A percentile compares a stretch with the other conserved stretches of the same genome.
These are phyloP conservation scores for Zasmidium cellare DNA, from an alignment of 2,329 filamentous ascomycete species.

Conservation along the genomic window DNA sequence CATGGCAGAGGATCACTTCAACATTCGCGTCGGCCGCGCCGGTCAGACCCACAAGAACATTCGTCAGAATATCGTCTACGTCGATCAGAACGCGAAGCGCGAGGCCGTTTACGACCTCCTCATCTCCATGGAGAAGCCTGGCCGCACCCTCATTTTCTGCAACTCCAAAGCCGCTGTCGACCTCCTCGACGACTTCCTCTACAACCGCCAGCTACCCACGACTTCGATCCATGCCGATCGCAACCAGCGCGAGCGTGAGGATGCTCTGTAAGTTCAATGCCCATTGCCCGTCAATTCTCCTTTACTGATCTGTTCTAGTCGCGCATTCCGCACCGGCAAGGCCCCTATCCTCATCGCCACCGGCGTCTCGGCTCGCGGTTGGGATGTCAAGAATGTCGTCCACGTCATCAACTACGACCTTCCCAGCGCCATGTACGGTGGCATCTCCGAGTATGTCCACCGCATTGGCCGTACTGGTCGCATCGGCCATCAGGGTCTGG, in stretches of 20 bases:
- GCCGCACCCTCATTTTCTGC: conserved; percentile 85
- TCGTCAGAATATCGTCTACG: conserved; percentile 69
- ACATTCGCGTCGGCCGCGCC: conserved; percentile 82
- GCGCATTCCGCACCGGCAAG: conserved; percentile 74
- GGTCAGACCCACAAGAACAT: conserved; percentile 79
- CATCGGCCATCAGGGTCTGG: conserved; percentile 82
- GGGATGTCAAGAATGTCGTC: conserved; percentile 82
- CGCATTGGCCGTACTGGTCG: conserved; percentile 94
- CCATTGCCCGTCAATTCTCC: background rate
- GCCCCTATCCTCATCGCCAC: conserved; percentile 83
- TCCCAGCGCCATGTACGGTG: conserved; percentile 72
- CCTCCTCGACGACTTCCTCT: conserved; percentile 83
- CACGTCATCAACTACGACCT: conserved; percentile 95
- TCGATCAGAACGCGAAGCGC: conserved; percentile 67
- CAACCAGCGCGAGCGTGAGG: conserved; percentile 87
- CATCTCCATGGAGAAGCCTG: conserved; percentile 62
- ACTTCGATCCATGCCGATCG: conserved; percentile 88
- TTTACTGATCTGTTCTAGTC: conserved; percentile 41
- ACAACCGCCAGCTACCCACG: conserved; percentile 71
- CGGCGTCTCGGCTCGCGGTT: conserved; percentile 80
- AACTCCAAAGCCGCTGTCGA: conserved; percentile 79
- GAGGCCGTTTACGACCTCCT: conserved; percentile 72
- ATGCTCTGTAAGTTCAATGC: conserved; percentile 70
- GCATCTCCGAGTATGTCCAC: conserved; percentile 90
- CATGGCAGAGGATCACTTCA: conserved; percentile 71